A percentile compares a stretch with the other conserved stretches of the same genome.
Conservation (phyloP, 2,329 filamentous ascomycete genomes). For the Bipolaris gigantea region DNA sequence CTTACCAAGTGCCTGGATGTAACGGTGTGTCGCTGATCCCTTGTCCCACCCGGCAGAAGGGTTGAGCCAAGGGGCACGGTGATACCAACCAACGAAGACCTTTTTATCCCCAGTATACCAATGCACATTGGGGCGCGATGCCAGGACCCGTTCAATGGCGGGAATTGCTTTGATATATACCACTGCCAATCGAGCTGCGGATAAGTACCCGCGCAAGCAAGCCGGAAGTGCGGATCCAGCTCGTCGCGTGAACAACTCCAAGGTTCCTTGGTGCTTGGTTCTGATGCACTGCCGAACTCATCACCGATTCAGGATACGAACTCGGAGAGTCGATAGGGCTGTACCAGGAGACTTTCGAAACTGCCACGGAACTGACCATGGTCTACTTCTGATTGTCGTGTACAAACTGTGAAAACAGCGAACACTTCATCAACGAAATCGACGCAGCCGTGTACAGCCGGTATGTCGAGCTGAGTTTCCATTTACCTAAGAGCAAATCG, state of each 20-base stretch:
- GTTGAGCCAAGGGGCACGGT: not conserved
- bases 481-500: too few species aligned
- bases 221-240: not conserved
- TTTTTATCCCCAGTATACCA: too few species aligned
- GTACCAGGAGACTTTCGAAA: not conserved
- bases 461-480: too few species aligned
- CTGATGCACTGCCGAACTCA: not conserved
- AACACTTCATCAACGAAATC: too few species aligned
- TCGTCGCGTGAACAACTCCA: not conserved
- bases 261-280: not conserved
- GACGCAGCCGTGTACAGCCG: too few species aligned
- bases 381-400: not conserved
- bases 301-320: not conserved
- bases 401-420: too few species aligned
- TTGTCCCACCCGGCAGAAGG: not conserved
- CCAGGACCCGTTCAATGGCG: not conserved
- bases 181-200: not conserved
- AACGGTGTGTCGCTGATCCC: slow-evolving; percentile 8
- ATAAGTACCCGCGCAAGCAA: slow-evolving; percentile 2
- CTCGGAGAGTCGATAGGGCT: not conserved
- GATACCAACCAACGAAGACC: not conserved
- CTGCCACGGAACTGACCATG: not conserved
- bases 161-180: not conserved
- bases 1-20: slow-evolving; percentile 12
- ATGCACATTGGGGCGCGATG: not conserved